These are phyloP conservation scores for Casuarina cunninghamiana DNA, from an alignment of 306 rosid genomes.

Conservation along the genomic window DNA sequence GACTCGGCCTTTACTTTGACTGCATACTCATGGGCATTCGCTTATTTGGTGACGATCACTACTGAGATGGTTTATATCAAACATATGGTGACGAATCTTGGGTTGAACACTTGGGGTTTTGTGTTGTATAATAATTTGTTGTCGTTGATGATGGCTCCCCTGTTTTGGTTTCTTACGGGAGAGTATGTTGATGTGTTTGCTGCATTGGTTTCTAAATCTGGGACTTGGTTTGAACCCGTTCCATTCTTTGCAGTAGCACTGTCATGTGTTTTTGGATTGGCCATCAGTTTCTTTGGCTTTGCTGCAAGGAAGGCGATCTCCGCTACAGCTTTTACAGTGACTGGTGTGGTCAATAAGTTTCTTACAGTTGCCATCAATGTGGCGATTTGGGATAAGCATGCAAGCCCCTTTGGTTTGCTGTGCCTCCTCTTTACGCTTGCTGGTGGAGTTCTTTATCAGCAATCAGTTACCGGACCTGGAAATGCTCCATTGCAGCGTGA, in stretches of 20 bases:
- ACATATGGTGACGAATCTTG: slow-evolving; percentile 92
- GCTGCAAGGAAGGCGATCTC: slow-evolving; percentile 92
- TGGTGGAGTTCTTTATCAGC: slow-evolving; percentile 94
- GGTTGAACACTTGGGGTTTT: slow-evolving; percentile 91
- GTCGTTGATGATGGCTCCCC: slow-evolving; percentile 82
- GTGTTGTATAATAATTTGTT: slow-evolving; percentile 79
- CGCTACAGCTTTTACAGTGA: slow-evolving; percentile 91
- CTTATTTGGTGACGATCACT: slow-evolving; percentile 80
- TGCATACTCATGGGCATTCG: slow-evolving; percentile 95
- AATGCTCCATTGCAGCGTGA: slow-evolving; percentile 46
- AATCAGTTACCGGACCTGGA: slow-evolving; percentile 61
- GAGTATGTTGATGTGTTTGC: slow-evolving; percentile 71
- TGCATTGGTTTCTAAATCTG: slow-evolving; percentile 50
- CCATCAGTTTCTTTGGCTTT: slow-evolving; percentile 92
- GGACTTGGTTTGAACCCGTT: slow-evolving; percentile 47
- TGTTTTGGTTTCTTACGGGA: slow-evolving; percentile 77
- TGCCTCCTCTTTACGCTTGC: slow-evolving; percentile 78
- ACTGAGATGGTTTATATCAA: slow-evolving; percentile 98
- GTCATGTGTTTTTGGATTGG: slow-evolving; percentile 87
- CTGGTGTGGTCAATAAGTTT: slow-evolving; percentile 96
- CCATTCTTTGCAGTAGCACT: slow-evolving; percentile 66
- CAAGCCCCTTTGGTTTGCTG: slow-evolving; percentile 82
- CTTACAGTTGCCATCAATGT: slow-evolving; percentile 91
- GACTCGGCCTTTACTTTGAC: slow-evolving; percentile 81
- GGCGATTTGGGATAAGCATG: slow-evolving; percentile 92